These are phyloP conservation scores for Candida tetrigidarum DNA, from an alignment of 1,139 yeast species.

Conservation along the genomic window DNA sequence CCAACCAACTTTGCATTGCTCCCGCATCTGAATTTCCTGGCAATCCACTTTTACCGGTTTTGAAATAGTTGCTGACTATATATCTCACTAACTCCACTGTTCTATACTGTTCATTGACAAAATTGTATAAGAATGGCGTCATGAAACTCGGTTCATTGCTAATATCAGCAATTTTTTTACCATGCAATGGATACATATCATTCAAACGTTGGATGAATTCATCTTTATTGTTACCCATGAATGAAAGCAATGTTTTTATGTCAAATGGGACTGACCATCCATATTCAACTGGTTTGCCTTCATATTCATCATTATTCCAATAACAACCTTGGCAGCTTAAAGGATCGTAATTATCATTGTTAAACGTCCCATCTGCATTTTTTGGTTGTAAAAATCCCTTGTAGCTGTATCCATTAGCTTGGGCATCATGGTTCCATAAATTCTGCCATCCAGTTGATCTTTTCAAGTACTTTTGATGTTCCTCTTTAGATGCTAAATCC, in stretches of 20 bases:
- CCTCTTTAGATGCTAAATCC: constrained; percentile 28
- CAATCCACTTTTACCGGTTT: constrained; percentile 23
- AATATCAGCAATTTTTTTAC: constrained; percentile 32
- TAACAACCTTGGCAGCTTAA: constrained; percentile 34
- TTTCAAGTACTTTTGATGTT: constrained; percentile 31
- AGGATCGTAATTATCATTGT: constrained; percentile 27
- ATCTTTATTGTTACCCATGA: constrained; percentile 21
- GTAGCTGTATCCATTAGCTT: constrained; percentile 23
- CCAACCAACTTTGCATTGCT: constrained; percentile 44
- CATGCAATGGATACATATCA: constrained; percentile 38
- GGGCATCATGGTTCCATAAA: constrained; percentile 38
- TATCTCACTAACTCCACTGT: constrained; percentile 36
- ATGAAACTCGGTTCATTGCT: constrained; percentile 41
- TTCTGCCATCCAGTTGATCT: constrained; percentile 43
- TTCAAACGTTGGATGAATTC: constrained; percentile 33
- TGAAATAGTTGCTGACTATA: constrained; percentile 31
- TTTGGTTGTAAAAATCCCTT: constrained; percentile 40
- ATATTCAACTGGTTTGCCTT: constrained; percentile 68
- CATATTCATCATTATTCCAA: constrained; percentile 60
- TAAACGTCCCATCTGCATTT: constrained; percentile 33
- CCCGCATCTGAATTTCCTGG: constrained; percentile 48
- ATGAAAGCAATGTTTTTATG: constrained; percentile 27
- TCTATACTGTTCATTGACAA: constrained; percentile 29
- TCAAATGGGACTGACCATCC: constrained; percentile 43
- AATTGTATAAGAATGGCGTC: constrained; percentile 37